Conservation (phyloP, 352 stramenopile species). For the Phytopythium chamaehyphon region DNA sequence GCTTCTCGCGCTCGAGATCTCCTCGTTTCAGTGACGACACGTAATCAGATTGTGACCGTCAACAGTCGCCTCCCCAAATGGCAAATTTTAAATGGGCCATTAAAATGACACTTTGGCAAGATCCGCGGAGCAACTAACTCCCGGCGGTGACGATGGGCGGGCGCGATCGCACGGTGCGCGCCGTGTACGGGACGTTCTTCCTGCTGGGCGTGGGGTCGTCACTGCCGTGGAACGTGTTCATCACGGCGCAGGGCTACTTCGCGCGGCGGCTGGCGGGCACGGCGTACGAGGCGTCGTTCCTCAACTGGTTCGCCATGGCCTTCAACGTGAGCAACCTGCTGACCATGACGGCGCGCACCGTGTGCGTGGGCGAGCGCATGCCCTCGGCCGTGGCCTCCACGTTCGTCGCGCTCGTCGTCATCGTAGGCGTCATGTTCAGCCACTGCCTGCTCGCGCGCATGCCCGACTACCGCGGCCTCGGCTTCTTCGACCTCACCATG, state of each 20-base stretch:
- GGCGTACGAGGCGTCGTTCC: conserved; percentile 71
- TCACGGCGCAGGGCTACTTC: conserved; percentile 83
- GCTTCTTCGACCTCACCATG: conserved; percentile 80
- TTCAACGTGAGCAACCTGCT: conserved; percentile 81
- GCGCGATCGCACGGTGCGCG: conserved; percentile 22
- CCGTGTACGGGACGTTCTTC: conserved; percentile 74
- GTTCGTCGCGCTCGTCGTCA: conserved; percentile 60
- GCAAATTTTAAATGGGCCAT: too few relatives aligned
- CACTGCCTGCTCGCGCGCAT: conserved; percentile 70
- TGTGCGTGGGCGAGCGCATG: conserved; percentile 57
- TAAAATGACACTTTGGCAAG: too few relatives aligned
- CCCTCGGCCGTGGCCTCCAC: conserved; percentile 53
- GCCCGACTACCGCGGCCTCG: conserved; percentile 48
- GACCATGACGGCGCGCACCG: conserved; percentile 68
- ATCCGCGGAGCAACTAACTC: too few relatives aligned
- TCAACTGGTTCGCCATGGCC: conserved; percentile 84
- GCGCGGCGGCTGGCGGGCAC: conserved; percentile 50
- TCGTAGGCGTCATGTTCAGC: conserved; percentile 66
- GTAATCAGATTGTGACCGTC: conserved; percentile 2
- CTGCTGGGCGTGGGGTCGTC: conserved; percentile 70
- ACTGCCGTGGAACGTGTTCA: conserved; percentile 86
- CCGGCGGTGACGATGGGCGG: conserved; percentile 24
- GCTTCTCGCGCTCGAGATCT: too few relatives aligned
- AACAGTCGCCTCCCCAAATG: too few relatives aligned
- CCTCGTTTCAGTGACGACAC: not conserved